A percentile compares a stretch with the other conserved stretches of the same genome.
Conservation (phyloP, 306 rosid species). For the Cajanus cajan region DNA sequence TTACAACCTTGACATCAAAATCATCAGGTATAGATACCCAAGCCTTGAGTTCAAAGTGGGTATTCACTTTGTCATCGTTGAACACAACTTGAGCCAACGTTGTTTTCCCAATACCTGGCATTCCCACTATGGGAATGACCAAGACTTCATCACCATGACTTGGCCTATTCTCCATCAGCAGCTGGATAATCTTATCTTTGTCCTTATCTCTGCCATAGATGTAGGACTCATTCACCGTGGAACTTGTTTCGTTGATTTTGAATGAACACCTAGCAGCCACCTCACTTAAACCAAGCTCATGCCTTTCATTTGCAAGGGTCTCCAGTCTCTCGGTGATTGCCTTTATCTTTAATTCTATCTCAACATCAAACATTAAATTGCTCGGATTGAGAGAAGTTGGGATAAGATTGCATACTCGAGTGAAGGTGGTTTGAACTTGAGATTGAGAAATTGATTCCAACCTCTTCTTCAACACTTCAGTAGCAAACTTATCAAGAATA, state of each 20-base stretch:
- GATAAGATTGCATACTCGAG: not conserved
- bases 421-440: not conserved
- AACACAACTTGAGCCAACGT: not conserved
- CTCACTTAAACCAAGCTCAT: not conserved
- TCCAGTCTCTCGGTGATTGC: not conserved
- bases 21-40: conserved; percentile 20
- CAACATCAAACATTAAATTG: not conserved
- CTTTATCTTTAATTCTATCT: not conserved
- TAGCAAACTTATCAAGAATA: not conserved
- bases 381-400: conserved; percentile 2
- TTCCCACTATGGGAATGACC: conserved; percentile 28
- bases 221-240: conserved; percentile 38
- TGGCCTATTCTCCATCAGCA: not conserved
- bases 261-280: not conserved
- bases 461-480: not conserved
- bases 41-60: conserved; percentile 10
- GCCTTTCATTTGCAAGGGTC: not conserved
- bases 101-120: conserved; percentile 18
- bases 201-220: conserved; percentile 37
- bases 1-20: conserved; percentile 16
- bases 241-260: conserved; percentile 29
- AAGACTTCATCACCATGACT: not conserved
- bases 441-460: not conserved
- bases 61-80: not conserved
- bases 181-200: conserved; percentile 25